These are phyloP conservation scores for Trichophyton benhamiae DNA, from an alignment of 2,329 filamentous ascomycete genomes.

Conservation along the genomic window DNA sequence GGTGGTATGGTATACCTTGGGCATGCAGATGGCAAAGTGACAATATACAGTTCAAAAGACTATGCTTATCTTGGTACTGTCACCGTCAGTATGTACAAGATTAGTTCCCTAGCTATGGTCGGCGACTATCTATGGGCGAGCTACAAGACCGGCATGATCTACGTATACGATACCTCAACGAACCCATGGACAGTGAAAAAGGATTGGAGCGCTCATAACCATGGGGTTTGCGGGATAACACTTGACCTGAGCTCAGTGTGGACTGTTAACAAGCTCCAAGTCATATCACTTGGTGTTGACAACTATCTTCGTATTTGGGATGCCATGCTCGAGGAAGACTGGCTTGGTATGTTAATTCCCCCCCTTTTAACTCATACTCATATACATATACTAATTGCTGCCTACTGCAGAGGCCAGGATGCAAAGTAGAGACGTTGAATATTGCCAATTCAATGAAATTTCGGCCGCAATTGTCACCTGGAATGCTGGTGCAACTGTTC, in stretches of 20 bases:
- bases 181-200: conserved; percentile 86
- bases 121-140: conserved; percentile 81
- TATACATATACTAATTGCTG: conserved; percentile 13
- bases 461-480: conserved; percentile 76
- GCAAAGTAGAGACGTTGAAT: conserved; percentile 70
- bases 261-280: conserved; percentile 70
- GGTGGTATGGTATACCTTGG: conserved; percentile 77
- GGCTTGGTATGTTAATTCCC: conserved; percentile 48
- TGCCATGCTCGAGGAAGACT: conserved; percentile 83
- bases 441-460: conserved; percentile 74
- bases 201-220: conserved; percentile 85
- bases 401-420: conserved; percentile 57
- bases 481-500: conserved; percentile 97
- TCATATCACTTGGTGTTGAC: conserved; percentile 77
- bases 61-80: conserved; percentile 68
- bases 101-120: conserved; percentile 71
- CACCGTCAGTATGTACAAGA: conserved; percentile 87
- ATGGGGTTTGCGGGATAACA: conserved; percentile 64
- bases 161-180: conserved; percentile 73
- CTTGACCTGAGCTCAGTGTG: conserved; percentile 74
- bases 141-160: conserved; percentile 87
- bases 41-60: conserved; percentile 71
- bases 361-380: neutral
- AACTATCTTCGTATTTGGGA: conserved; percentile 81
- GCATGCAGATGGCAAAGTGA: conserved; percentile 86